Evolutionary conservation across 306 rosid genomes (phyloP).

Genomic region (Fragaria ananassa): DNA sequence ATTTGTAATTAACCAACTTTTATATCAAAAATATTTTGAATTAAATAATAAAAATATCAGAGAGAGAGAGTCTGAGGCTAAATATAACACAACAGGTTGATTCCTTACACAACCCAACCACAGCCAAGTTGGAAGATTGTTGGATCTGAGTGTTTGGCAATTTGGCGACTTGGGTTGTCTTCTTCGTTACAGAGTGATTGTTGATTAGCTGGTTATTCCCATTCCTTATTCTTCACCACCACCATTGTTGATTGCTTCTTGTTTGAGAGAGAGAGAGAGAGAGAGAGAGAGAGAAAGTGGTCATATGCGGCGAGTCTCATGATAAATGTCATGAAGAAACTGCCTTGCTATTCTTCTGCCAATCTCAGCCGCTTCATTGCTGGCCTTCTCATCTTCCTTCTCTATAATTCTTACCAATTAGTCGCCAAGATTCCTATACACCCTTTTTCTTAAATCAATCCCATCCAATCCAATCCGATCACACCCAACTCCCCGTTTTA

Average conservation of each 20-base stretch:
- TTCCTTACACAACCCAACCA: too few relatives aligned
- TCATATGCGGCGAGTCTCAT: slow-evolving; percentile 17
- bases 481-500: background rate
- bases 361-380: slow-evolving; percentile 28
- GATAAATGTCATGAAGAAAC: slow-evolving; percentile 23
- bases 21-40: too few relatives aligned
- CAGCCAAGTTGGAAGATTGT: background rate
- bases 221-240: background rate
- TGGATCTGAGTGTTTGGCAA: background rate
- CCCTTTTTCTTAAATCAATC: slow-evolving; percentile 1
- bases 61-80: background rate
- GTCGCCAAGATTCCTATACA: slow-evolving; percentile 24
- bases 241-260: background rate
- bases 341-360: slow-evolving; percentile 9
- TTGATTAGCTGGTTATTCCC: background rate
- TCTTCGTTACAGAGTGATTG: background rate
- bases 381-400: slow-evolving; percentile 20
- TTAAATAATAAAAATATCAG: background rate
- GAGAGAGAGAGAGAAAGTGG: background rate
- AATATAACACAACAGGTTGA: background rate
- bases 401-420: slow-evolving; percentile 14
- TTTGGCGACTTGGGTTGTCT: slow-evolving; percentile 11
- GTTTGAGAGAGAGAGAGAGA: background rate
- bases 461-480: background rate
- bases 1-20: background rate